Percentiles rank a stretch among this genome's conserved stretches.
Evolutionary conservation across 2,329 filamentous ascomycete species (phyloP).

Genomic region (Aspergillus sergii): DNA sequence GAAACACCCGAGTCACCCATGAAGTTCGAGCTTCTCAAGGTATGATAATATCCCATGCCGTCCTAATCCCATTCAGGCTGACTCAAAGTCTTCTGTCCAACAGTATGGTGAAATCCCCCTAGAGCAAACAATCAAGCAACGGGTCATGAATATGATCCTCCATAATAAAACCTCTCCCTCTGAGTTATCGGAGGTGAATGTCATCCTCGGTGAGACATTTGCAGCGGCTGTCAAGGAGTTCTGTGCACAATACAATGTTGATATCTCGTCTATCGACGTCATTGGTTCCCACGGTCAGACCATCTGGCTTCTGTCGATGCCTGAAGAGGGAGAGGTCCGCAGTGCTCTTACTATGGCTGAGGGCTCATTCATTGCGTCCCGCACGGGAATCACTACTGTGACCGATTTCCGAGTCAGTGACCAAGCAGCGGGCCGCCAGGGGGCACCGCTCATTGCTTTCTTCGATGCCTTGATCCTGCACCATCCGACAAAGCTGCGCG

Average conservation of each 20-base stretch:
- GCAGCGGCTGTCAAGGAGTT: conserved; percentile 55
- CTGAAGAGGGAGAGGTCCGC: conserved; percentile 48
- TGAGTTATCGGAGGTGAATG: conserved; percentile 60
- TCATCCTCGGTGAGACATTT: conserved; percentile 60
- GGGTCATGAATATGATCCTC: conserved; percentile 60
- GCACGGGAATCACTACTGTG: conserved; percentile 61
- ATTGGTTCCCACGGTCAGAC: conserved; percentile 58
- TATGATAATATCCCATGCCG: conserved; percentile 5
- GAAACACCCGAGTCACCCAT: conserved; percentile 54
- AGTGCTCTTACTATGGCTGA: conserved; percentile 61
- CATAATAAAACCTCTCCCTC: conserved; percentile 55
- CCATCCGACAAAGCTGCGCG: conserved; percentile 59
- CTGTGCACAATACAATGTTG: conserved; percentile 30
- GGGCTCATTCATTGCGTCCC: conserved; percentile 56
- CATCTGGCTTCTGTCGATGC: conserved; percentile 60
- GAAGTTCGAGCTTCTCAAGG: conserved; percentile 57
- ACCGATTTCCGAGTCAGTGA: conserved; percentile 62
- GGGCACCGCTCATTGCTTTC: conserved; percentile 59
- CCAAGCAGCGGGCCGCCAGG: conserved; percentile 58
- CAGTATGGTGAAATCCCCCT: conserved; percentile 59
- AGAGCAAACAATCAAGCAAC: conserved; percentile 44
- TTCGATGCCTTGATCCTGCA: conserved; percentile 60
- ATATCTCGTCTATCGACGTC: background rate
- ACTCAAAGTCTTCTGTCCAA: background rate
- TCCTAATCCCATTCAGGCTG: background rate